Conservation (phyloP, 441 rosid genomes). For the Corymbia citriodora region DNA sequence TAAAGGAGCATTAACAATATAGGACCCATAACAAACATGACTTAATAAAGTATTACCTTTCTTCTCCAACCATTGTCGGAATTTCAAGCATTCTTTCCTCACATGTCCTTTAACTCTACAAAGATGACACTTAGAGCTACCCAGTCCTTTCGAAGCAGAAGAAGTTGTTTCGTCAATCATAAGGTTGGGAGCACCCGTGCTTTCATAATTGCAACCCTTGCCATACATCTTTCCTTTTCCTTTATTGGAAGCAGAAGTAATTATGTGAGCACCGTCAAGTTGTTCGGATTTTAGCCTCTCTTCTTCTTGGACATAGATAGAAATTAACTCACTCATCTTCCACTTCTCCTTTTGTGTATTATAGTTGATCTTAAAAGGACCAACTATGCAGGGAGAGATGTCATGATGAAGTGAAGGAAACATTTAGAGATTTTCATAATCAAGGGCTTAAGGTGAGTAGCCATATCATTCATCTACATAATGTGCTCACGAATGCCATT, state of each 20-base stretch:
- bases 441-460: neutral
- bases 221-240: neutral
- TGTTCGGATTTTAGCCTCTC: accelerated
- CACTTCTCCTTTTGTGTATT: neutral
- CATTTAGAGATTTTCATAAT: neutral
- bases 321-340: neutral
- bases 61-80: neutral
- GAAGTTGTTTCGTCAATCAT: neutral
- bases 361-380: neutral
- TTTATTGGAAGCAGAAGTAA: neutral
- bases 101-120: neutral
- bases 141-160: neutral
- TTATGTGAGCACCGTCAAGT: neutral
- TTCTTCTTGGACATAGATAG: neutral
- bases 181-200: neutral
- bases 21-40: neutral
- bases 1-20: neutral
- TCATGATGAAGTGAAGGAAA: neutral
- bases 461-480: neutral
- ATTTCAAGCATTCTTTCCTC: neutral
- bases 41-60: neutral
- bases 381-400: neutral
- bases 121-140: neutral
- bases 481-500: neutral
- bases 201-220: neutral